phyloP scores from a whole-genome alignment of 176 grass and related monocot species.

The barley (Hordeum vulgare) region DNA sequence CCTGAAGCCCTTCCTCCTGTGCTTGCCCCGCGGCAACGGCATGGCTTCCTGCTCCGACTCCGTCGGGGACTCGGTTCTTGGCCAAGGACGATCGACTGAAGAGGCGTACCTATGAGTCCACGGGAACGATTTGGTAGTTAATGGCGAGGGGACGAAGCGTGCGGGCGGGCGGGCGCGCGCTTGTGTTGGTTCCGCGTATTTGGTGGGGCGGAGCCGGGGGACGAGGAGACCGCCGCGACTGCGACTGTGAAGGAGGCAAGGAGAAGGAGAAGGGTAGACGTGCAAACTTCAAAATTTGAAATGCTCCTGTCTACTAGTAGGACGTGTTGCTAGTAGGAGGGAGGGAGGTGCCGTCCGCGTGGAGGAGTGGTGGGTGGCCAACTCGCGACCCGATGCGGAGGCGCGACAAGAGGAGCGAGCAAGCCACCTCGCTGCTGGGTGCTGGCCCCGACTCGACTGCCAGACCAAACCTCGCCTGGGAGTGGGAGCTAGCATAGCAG shows the following conservation, averaged over 20 bases:
- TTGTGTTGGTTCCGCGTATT: neutral
- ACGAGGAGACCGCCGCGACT: neutral
- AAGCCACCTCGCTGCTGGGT: neutral
- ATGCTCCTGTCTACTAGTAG: neutral
- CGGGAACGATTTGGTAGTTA: neutral
- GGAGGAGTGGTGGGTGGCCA: constrained; percentile 11
- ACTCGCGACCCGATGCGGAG: constrained; percentile 14
- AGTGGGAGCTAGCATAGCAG: neutral
- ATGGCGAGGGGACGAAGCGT: neutral
- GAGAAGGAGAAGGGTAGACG: neutral
- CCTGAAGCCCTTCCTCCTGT: constrained; percentile 28
- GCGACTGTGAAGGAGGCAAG: neutral
- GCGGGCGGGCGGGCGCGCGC: too few species aligned
- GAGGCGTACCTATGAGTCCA: too few species aligned
- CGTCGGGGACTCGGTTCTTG: too few species aligned
- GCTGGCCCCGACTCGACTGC: neutral
- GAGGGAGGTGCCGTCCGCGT: neutral
- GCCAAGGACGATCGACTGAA: neutral
- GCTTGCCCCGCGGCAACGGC: constrained; percentile 44
- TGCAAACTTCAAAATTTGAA: constrained; percentile 30
- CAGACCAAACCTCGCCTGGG: neutral
- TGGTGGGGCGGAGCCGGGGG: neutral
- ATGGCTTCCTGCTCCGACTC: neutral
- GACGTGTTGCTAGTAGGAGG: neutral
- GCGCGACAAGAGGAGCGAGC: neutral